Evolutionary conservation across 352 stramenopile species (phyloP), one percentile per base, ranked within the genome.

Genomic region (Phytophthora pistaciae): DNA sequence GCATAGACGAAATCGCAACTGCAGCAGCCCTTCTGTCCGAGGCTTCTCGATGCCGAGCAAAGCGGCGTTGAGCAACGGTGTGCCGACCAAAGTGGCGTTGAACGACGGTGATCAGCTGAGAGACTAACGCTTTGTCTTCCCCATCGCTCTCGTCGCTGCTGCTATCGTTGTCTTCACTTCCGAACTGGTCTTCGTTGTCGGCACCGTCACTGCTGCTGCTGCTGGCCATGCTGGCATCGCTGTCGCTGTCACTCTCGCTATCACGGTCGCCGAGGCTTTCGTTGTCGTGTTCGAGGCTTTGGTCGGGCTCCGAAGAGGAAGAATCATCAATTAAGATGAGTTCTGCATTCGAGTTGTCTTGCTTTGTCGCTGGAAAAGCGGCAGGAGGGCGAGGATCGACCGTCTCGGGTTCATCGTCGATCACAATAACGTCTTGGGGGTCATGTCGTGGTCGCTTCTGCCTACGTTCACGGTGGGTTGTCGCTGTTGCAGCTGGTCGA

Each of bases 61-160:
- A 44, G 25, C 53, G 60, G 21, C 31, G 31, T 5, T 67, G 42
- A 7, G 54, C 68, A 33, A 66, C 38, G 7, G 53, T 16, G 14
- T 23, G 13, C 54, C 10, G 8, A 56, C 36, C 46, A 54, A 52
- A 44, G 25, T 56, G 60, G 18, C 31, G 23, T 5, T 67, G 42
- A 7, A 49, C 68, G 27, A 66, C 38, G 7, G 53, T 16, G 14
- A 66, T 18, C n/a, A 79, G 48, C 33, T 46, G 36, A n/a, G 55
- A 56, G 1, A 63, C 42, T 33, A 62, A 49, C n/a, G 36, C 62
- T 5, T 70, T 58, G 23, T 55, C 31, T 16, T 68, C 64, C 54
- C 61, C 68, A 40, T 68, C 68, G 29, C 68, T 71, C 13, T 66
- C 53, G 18, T 60, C 60, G 36, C 65, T 78, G 27, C 60, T 42